phyloP scores from a whole-genome alignment of 2,329 filamentous ascomycete genomes.

The Aspergillus chevalieri region DNA sequence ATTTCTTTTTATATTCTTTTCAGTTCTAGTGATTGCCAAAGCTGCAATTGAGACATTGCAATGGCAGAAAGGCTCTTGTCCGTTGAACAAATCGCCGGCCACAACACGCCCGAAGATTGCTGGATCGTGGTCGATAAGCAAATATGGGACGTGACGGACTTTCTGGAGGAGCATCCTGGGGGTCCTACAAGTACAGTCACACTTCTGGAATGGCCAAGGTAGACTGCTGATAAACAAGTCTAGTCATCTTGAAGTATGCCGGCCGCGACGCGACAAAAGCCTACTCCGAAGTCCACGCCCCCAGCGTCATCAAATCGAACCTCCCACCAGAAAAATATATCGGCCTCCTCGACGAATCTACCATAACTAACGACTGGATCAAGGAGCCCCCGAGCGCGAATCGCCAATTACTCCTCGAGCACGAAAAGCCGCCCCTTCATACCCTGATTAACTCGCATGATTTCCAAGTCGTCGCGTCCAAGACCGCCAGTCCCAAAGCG shows the following conservation, averaged over 20 bases:
- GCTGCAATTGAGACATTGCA: slow-evolving; percentile 1
- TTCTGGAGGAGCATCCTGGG: slow-evolving; percentile 59
- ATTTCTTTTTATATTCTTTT: neutral
- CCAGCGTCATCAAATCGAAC: slow-evolving; percentile 41
- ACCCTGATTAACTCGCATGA: slow-evolving; percentile 55
- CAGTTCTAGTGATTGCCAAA: too few species aligned
- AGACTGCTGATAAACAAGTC: neutral
- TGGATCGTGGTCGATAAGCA: slow-evolving; percentile 65
- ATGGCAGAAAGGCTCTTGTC: slow-evolving; percentile 35
- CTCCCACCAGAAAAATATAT: slow-evolving; percentile 42
- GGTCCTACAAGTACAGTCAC: slow-evolving; percentile 46
- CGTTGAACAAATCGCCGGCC: slow-evolving; percentile 41
- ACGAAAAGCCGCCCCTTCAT: slow-evolving; percentile 47
- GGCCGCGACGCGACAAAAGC: slow-evolving; percentile 41
- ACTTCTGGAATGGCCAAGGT: neutral
- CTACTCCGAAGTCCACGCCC: slow-evolving; percentile 43
- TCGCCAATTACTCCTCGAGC: slow-evolving; percentile 18
- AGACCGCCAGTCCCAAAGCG: slow-evolving; percentile 55
- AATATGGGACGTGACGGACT: slow-evolving; percentile 63
- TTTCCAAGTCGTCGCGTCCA: slow-evolving; percentile 53
- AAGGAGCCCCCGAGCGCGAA: slow-evolving; percentile 33
- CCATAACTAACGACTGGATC: slow-evolving; percentile 46
- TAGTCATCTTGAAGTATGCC: slow-evolving; percentile 43
- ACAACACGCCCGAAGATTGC: slow-evolving; percentile 46
- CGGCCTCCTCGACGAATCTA: slow-evolving; percentile 45